Percentiles rank a stretch among this genome's conserved stretches.
Conservation (phyloP, 2,329 filamentous ascomycete genomes). For the Aspergillus caelatus region DNA sequence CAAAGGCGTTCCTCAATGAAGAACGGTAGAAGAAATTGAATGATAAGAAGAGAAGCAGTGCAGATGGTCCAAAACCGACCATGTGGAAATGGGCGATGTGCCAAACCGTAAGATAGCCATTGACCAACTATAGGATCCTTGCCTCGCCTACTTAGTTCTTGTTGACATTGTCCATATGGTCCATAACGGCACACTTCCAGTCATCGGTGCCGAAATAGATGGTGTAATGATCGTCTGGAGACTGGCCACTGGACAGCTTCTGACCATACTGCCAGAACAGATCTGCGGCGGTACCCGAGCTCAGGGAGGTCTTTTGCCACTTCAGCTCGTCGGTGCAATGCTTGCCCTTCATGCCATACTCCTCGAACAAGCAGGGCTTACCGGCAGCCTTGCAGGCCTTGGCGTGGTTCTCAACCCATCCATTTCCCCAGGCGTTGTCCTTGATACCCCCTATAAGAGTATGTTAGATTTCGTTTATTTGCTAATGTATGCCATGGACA, state of each 20-base stretch:
- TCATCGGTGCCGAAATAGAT: not conserved
- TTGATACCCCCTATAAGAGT: not conserved
- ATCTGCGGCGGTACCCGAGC: not conserved
- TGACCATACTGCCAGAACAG: not conserved
- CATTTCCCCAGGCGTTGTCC: not conserved
- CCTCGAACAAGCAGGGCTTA: not conserved
- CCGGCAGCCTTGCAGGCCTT: not conserved
- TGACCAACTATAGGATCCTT: not conserved
- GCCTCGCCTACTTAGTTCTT: not conserved
- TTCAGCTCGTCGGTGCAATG: not conserved
- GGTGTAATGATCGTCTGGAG: not conserved
- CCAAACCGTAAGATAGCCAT: not conserved
- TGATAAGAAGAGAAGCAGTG: not conserved
- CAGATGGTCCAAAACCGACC: not conserved
- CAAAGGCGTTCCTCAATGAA: not conserved
- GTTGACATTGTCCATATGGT: not conserved
- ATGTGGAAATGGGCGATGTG: not conserved
- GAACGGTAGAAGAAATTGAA: not conserved
- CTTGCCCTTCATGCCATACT: not conserved
- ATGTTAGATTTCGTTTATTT: not conserved
- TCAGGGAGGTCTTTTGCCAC: constrained; percentile 1
- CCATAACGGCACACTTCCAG: not conserved
- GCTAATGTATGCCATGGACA: not conserved
- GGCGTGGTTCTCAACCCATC: not conserved
- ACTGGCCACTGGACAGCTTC: not conserved